Evolutionary conservation across 2,329 filamentous ascomycete genomes (phyloP).

Genomic region (Arachnopeziza araneosa): DNA sequence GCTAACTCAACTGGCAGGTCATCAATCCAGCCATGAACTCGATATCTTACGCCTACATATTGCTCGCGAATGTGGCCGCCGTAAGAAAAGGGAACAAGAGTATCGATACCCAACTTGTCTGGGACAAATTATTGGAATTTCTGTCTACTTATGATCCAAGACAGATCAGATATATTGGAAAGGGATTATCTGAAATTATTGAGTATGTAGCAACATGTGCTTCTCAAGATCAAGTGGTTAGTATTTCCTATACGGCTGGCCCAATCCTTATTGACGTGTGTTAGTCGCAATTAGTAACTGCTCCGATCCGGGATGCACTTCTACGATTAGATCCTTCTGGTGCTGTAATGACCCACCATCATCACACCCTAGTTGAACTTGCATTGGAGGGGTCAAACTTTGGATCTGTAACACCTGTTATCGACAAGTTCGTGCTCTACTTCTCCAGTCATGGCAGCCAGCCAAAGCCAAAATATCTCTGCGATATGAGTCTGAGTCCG

Average conservation of each 20-base stretch:
- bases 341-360: conserved; percentile 59
- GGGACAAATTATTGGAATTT: conserved; percentile 40
- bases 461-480: conserved; percentile 35
- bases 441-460: conserved; percentile 46
- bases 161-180: conserved; percentile 49
- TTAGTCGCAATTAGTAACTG: conserved; percentile 24
- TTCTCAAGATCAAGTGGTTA: conserved; percentile 18
- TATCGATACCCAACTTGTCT: conserved; percentile 33
- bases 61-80: conserved; percentile 42
- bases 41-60: conserved; percentile 51
- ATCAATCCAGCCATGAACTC: conserved; percentile 51
- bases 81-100: conserved; percentile 29
- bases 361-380: conserved; percentile 51
- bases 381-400: conserved; percentile 50
- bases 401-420: conserved; percentile 50
- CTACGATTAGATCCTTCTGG: conserved; percentile 61
- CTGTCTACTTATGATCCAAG: conserved; percentile 42
- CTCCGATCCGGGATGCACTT: conserved; percentile 42
- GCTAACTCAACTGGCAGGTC: conserved; percentile 18
- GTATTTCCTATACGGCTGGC: not conserved
- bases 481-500: conserved; percentile 42
- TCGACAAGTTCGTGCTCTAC: conserved; percentile 62
- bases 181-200: conserved; percentile 40
- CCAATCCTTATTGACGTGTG: not conserved
- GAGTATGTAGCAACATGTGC: conserved; percentile 30